These are phyloP conservation scores for Wilcoxina mikolae DNA, from an alignment of 495 filamentous ascomycete genomes.

Conservation along the genomic window DNA sequence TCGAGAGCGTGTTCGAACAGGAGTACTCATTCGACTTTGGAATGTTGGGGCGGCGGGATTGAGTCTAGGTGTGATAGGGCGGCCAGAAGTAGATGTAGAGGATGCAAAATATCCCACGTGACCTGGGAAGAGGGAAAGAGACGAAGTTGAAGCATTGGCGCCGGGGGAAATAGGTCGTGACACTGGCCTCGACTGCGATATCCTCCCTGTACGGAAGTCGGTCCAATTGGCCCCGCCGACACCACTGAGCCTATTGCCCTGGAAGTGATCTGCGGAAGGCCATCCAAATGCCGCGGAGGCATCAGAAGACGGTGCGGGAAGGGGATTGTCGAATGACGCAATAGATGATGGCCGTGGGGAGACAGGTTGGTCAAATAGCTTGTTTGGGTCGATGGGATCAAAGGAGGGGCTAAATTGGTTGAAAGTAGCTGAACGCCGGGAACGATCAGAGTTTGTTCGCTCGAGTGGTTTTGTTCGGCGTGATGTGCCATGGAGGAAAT, in stretches of 20 bases:
- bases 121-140: neutral
- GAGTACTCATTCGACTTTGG: constrained; percentile 8
- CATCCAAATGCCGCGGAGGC: constrained; percentile 50
- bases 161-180: constrained; percentile 19
- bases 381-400: constrained; percentile 43
- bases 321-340: constrained; percentile 54
- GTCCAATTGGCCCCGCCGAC: constrained; percentile 41
- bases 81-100: neutral
- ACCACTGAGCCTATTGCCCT: constrained; percentile 24
- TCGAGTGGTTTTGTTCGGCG: constrained; percentile 22
- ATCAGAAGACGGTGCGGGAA: constrained; percentile 69
- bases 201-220: constrained; percentile 11
- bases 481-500: constrained; percentile 35
- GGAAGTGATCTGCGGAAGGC: constrained; percentile 37
- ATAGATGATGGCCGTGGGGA: constrained; percentile 67
- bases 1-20: neutral
- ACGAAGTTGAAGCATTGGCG: constrained; percentile 10
- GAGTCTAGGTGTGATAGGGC: constrained; percentile 19
- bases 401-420: constrained; percentile 48
- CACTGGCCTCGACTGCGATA: constrained; percentile 7
- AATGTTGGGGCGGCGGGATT: constrained; percentile 28
- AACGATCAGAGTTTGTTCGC: constrained; percentile 27
- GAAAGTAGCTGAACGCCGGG: constrained; percentile 30
- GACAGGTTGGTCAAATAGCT: constrained; percentile 42
- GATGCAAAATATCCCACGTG: constrained; percentile 2